Evolutionary conservation across 352 stramenopile genomes (phyloP).

Genomic region (Pythium apleroticum): DNA sequence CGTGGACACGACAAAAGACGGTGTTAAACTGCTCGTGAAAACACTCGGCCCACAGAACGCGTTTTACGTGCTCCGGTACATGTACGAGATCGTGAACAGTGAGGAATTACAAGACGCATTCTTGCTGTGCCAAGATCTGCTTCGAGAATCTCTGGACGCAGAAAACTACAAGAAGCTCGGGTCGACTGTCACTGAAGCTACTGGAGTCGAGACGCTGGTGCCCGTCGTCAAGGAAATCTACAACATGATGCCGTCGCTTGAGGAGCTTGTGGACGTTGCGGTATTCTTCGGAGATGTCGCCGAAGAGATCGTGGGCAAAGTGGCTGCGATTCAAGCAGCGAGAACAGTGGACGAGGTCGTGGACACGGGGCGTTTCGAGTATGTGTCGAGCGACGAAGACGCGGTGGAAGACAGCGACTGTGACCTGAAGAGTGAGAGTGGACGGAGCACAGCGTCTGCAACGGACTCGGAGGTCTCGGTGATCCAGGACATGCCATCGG

Average conservation of each 20-base stretch:
- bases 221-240: conserved; percentile 50
- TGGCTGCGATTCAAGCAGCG: conserved; percentile 12
- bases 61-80: conserved; percentile 66
- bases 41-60: conserved; percentile 71
- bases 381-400: conserved; percentile 18
- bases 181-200: conserved; percentile 39
- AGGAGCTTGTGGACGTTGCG: conserved; percentile 58
- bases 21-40: conserved; percentile 54
- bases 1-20: conserved; percentile 44
- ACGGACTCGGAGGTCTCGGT: background rate
- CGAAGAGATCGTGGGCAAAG: conserved; percentile 36
- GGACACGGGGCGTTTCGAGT: conserved; percentile 22
- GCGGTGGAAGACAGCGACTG: background rate
- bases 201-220: conserved; percentile 41
- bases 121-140: conserved; percentile 60
- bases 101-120: conserved; percentile 72
- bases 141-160: conserved; percentile 54
- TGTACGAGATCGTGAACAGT: conserved; percentile 75
- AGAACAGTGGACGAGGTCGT: conserved; percentile 20
- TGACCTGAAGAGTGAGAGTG: background rate
- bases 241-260: conserved; percentile 59
- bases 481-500: background rate
- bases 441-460: background rate
- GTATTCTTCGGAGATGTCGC: conserved; percentile 62
- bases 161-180: conserved; percentile 64